Percentiles rank a stretch among this genome's conserved stretches.
Evolutionary conservation across 495 filamentous ascomycete genomes (phyloP).

Genomic region (Penicillium lagena): DNA sequence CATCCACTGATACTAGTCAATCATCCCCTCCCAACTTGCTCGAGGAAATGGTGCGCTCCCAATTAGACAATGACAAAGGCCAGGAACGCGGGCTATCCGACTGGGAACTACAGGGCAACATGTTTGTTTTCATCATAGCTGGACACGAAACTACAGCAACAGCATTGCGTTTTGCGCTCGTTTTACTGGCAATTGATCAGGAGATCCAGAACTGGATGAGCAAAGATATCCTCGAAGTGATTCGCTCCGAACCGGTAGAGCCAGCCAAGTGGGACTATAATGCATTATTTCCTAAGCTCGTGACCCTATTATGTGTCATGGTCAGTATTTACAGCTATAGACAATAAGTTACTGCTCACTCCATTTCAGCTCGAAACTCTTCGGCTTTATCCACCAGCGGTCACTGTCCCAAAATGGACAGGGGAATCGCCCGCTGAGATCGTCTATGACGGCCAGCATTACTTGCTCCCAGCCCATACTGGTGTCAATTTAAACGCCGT

Average conservation of each 20-base stretch:
- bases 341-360: background rate
- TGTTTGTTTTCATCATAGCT: constrained; percentile 44
- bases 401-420: constrained; percentile 30
- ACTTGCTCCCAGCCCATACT: constrained; percentile 27
- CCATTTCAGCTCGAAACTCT: constrained; percentile 30
- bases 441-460: constrained; percentile 13
- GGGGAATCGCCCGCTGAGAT: constrained; percentile 5
- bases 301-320: constrained; percentile 26
- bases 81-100: constrained; percentile 18
- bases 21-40: constrained; percentile 12
- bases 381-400: constrained; percentile 32
- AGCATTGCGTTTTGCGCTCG: constrained; percentile 31
- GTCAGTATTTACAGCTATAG: constrained; percentile 10
- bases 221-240: constrained; percentile 24
- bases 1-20: background rate
- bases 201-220: constrained; percentile 36
- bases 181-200: constrained; percentile 33
- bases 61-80: background rate
- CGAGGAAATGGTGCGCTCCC: constrained; percentile 13
- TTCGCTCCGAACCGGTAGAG: constrained; percentile 16
- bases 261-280: constrained; percentile 30
- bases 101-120: constrained; percentile 41
- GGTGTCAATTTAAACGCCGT: constrained; percentile 25
- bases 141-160: constrained; percentile 47
- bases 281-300: constrained; percentile 25